Evolutionary conservation across 768 basidiomycete species (phyloP).

Genomic region (Rickenella mellea): DNA sequence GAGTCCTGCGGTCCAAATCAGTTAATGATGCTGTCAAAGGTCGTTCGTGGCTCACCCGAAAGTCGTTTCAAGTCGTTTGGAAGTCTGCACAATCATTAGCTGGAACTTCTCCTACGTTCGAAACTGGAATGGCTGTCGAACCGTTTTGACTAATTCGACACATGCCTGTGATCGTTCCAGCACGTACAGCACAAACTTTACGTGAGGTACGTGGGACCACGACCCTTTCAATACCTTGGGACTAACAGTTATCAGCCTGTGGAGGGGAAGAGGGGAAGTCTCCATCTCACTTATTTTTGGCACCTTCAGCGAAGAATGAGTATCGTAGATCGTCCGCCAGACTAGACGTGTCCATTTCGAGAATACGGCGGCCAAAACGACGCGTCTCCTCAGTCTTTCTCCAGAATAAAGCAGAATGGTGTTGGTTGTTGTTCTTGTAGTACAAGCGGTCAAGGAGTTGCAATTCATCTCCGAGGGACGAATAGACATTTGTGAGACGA

Average conservation of each 20-base stretch:
- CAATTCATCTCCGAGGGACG: slow-evolving; percentile 38
- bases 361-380: slow-evolving; percentile 34
- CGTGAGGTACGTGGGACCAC: slow-evolving; percentile 54
- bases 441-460: slow-evolving; percentile 56
- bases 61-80: slow-evolving; percentile 34
- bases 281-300: slow-evolving; percentile 25
- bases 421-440: slow-evolving; percentile 79
- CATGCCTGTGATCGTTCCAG: slow-evolving; percentile 26
- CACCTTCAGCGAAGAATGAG: slow-evolving; percentile 40
- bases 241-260: slow-evolving; percentile 20
- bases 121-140: slow-evolving; percentile 15
- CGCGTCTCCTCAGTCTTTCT: slow-evolving; percentile 52
- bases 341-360: slow-evolving; percentile 20
- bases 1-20: slow-evolving; percentile 32
- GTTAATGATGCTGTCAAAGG: not conserved
- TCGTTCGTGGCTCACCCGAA: slow-evolving; percentile 35
- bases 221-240: slow-evolving; percentile 44
- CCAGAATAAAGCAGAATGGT: slow-evolving; percentile 63
- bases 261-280: slow-evolving; percentile 2
- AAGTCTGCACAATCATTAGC: slow-evolving; percentile 27
- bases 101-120: not conserved
- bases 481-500: slow-evolving; percentile 6
- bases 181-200: slow-evolving; percentile 22
- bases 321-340: slow-evolving; percentile 30
- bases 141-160: slow-evolving; percentile 36